Evolutionary conservation across 2,329 filamentous ascomycete genomes (phyloP), one percentile per base, ranked within the genome.

Genomic region (Botrytis tulipae): DNA sequence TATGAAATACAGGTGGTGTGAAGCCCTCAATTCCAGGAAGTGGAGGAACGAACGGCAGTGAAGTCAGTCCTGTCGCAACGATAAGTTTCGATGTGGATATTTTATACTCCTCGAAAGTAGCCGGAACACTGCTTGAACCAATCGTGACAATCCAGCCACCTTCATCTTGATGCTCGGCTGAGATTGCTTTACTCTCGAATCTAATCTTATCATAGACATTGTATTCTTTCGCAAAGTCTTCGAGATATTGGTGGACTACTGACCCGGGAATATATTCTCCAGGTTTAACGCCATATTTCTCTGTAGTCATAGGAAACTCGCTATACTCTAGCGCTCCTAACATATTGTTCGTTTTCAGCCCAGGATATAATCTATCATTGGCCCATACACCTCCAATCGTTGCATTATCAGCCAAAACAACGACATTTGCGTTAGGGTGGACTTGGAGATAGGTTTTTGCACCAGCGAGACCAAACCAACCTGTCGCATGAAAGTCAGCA

Each of bases 311-410:
- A 29, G 91, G 91, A 74, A 92, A 93, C 77, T 93, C 92, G 0
- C 89, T 88, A 78, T 88, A 94, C 80, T 95, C 91, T 77, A 91
- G 93, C 0, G 89, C 91, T 4, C 92, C 92, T 18, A 91, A 81
- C 80, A 93, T 86, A 78, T 94, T 94, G 82, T 95, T 95, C 71
- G 88, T 90, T 78, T 90, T 92, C 67, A 95, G 85, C 1, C 88
- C 89, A 0, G 89, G 87, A 80, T 94, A 92, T 0, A 93, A 82
- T 1, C 91, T 86, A 54, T 91, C 84, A 73, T 88, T 84, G 14
- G 89, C 87, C 92, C 92, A 95, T 25, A 90, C 89, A 6, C 93
- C 92, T 1, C 92, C 93, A 8, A 90, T 78, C 0, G 87, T 87
- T 20, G 84, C 80, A 18, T 85, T 84, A 8, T 84, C 82, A 65